Evolutionary conservation across 106 monocot species (phyloP).

Genomic region (Phalaenopsis aphrodite): DNA sequence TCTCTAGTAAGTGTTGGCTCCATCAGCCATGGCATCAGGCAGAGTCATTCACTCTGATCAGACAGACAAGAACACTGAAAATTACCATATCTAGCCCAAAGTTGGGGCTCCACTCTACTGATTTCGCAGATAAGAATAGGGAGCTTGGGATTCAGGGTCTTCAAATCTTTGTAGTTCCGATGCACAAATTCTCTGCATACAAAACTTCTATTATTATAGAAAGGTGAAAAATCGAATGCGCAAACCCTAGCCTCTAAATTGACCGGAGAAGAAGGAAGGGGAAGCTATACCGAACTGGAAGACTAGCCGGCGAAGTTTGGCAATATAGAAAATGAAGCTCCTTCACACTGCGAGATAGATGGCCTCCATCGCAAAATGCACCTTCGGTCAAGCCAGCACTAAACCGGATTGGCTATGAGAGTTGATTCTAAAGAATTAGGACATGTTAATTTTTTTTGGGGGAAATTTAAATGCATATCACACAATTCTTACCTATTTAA

Average conservation of each 20-base stretch:
- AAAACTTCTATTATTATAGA: neutral
- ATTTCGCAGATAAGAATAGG: constrained; percentile 88
- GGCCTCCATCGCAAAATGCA: constrained; percentile 7
- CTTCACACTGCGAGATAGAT: constrained; percentile 31
- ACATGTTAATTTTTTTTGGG: too few species aligned
- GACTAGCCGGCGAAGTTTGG: constrained; percentile 78
- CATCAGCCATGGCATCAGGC: neutral
- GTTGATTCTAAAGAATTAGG: too few species aligned
- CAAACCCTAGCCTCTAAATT: neutral
- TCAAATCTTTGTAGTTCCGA: constrained; percentile 81
- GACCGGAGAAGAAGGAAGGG: neutral
- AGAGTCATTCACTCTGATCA: neutral
- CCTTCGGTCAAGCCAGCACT: too few species aligned
- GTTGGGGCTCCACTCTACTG: constrained; percentile 68
- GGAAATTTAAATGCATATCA: too few species aligned
- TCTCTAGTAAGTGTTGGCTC: neutral
- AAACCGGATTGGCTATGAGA: too few species aligned
- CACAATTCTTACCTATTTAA: too few species aligned
- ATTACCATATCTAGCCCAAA: constrained; percentile 94
- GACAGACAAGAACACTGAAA: neutral
- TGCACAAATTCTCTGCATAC: constrained; percentile 67
- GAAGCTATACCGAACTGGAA: constrained; percentile 41
- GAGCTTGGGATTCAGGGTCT: constrained; percentile 81
- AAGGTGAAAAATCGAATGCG: neutral
- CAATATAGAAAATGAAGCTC: constrained; percentile 93